Evolutionary conservation across 495 filamentous ascomycete species (phyloP), one percentile per base, ranked within the genome.

Genomic region (Lichina pygmaea): DNA sequence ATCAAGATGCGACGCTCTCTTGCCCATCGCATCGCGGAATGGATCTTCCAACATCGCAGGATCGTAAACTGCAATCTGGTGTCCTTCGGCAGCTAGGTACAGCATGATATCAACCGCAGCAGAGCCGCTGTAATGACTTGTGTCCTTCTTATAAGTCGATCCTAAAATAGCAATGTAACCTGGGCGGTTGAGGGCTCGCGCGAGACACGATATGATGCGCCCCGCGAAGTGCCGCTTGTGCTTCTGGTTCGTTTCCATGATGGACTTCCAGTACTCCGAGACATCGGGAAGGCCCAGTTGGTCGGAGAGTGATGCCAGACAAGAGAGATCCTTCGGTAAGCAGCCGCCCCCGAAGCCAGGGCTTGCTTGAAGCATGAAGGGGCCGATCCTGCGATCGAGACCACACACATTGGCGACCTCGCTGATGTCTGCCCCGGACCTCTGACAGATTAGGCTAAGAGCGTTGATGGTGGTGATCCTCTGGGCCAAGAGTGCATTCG

Each of bases 391-490:
- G 4, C 62, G 61, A 56, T 89, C 81, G 31, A 75, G 57, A 6
- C 81, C 81, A 43, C 78, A 66, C n/a, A 73, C 70, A 33, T 70
- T 60, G 38, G 74, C 66, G 7, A 86, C 69, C 51, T 86, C 78
- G 46, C 78, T 68, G 13, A 86, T 66, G 42, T 84, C 72, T 3
- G 81, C 81, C 16, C 81, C 81, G 3, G 76, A 77, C 39, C 66
- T 68, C 56, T 89, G 81, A 55, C 81, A 89, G 47, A 84, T 78
- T 11, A 78, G 77, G 37, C 70, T 78, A 44, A 86, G 70, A 8
- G 79, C 72, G 57, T 91, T 89, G 53, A 85, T 77, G 58, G 75
- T 82, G 58, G 76, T 82, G 51, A 89, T 83, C 24, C 81, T 69
- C 54, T 89, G 81, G 0, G 81, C 81, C 13, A 89, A 62, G 65